Conservation (phyloP, 441 rosid species). For the Croton setiger region DNA sequence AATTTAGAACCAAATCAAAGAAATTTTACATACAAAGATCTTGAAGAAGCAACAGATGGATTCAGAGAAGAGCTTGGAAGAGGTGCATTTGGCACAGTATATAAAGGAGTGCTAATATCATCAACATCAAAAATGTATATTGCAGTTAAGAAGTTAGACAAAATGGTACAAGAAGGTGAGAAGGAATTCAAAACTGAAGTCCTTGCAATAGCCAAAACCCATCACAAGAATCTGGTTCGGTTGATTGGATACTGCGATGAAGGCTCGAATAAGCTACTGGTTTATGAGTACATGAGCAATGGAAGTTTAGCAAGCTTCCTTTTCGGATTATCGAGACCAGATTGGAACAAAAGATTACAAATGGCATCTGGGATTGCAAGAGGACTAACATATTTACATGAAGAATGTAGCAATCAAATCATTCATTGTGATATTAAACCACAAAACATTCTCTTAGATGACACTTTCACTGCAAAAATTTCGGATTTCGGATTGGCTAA, state of each 20-base stretch:
- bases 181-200: constrained; percentile 29
- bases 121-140: not conserved
- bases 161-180: constrained; percentile 10
- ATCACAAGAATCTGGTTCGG: constrained; percentile 29
- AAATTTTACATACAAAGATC: constrained; percentile 26
- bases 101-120: constrained; percentile 22
- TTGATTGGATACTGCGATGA: constrained; percentile 29
- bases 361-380: constrained; percentile 22
- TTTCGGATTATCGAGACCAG: constrained; percentile 19
- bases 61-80: constrained; percentile 28
- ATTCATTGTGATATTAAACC: constrained; percentile 32
- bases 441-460: constrained; percentile 29
- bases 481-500: constrained; percentile 31
- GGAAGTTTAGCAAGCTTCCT: constrained; percentile 22
- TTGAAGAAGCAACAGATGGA: constrained; percentile 26
- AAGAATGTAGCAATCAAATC: constrained; percentile 27
- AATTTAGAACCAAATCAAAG: constrained; percentile 11
- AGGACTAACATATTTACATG: constrained; percentile 30
- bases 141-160: constrained; percentile 29
- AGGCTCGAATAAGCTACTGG: constrained; percentile 18
- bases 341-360: constrained; percentile 22
- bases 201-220: constrained; percentile 22
- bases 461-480: constrained; percentile 19
- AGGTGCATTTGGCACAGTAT: constrained; percentile 30
- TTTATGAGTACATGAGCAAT: constrained; percentile 24